Base-by-base conservation (phyloP, 2,329 filamentous ascomycete species). In the Balansia obtecta region DNA sequence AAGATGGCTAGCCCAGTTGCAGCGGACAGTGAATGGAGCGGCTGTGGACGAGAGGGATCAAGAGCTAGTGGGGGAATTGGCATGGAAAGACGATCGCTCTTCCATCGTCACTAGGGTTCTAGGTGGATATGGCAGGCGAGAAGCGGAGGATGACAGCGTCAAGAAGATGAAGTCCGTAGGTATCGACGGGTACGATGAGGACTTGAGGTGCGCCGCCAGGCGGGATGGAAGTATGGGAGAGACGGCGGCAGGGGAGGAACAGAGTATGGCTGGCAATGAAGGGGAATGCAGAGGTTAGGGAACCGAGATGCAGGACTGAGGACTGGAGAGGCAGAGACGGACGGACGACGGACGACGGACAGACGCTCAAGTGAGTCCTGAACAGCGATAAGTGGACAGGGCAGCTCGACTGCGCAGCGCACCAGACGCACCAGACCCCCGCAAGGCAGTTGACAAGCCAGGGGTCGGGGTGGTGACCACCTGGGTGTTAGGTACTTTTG, bases 371-470 rank as follows among this genome's bases (percentile, higher is more conserved):
- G 39, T 49, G 41, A 49, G 48, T 49, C 41, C n/a, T 30, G 10
- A 32, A n/a, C 42, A 27, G 47, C 22, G 18, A 20, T 48, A 30
- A 18, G 13, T 46, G 45, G 45, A 49, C 38, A 34, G 16, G 12
- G 27, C 33, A 33, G 43, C 37, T 41, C 22, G 10, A 32, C 44
- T 39, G 12, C 47, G 20, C 47, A 45, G 39, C 39, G 16, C 51
- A 48, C 45, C 48, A 48, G 51, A 45, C 45, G n/a, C n/a, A n/a
- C n/a, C n/a, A n/a, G n/a, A n/a, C n/a, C n/a, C 39, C 27, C 51
- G 45, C 45, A 50, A 48, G 51, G 34, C 51, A 50, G 47, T 52
- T 50, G 48, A 50, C 44, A 52, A 49, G 47, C 49, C 49, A 18
- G 42, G 48, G 46, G 5, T 5, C 5, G 27, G 2, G 46, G 39